Base-by-base conservation (phyloP, 805 yeast species). In the Saccharomyces mikatae region DNA sequence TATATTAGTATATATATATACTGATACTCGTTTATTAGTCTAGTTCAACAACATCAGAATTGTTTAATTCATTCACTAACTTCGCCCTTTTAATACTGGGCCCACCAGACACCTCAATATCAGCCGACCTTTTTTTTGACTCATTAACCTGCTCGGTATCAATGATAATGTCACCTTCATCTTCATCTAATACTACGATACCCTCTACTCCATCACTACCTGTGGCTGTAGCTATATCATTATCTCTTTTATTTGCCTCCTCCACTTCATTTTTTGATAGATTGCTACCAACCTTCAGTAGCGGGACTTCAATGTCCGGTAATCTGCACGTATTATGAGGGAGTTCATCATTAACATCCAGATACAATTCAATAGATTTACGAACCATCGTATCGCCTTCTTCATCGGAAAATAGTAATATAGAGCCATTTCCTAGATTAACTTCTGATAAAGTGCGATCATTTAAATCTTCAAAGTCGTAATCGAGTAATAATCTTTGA, bases 381-480 rank as follows among this genome's bases (percentile, higher is more conserved):
- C 78, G 70, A 32, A 68, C 54, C 55, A 56, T 58, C 8, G 62
- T 68, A 30, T 58, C 71, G 58, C 87, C 96, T 46, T 82, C 84
- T 52, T 92, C 96, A 69, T 94, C 99, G 49, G 85, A 81, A 17
- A 94, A 76, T 1, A 85, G 78, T 14, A 94, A 44, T 22, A 84
- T 74, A 22, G 82, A 78, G n/a, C 92, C 94, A 50, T 74, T 71
- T 5, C 58, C 61, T 29, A 90, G 72, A 9, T 86, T 86, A 14
- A 85, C 68, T 0, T 79, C 80, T 0, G 58, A 54, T 17, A 94
- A 70, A 0, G 75, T 66, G 32, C 72, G 74, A 0, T 71, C 73
- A 11, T 76, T 62, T 63, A 92, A 84, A 63, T 91, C 98, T 50
- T 89, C 96, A 67, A 88, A 90, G 64, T 92, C 99, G 54, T 77